Evolutionary conservation across 2,329 filamentous ascomycete genomes (phyloP), one percentile per base, ranked within the genome.

Genomic region (Calonectria ilicicola): DNA sequence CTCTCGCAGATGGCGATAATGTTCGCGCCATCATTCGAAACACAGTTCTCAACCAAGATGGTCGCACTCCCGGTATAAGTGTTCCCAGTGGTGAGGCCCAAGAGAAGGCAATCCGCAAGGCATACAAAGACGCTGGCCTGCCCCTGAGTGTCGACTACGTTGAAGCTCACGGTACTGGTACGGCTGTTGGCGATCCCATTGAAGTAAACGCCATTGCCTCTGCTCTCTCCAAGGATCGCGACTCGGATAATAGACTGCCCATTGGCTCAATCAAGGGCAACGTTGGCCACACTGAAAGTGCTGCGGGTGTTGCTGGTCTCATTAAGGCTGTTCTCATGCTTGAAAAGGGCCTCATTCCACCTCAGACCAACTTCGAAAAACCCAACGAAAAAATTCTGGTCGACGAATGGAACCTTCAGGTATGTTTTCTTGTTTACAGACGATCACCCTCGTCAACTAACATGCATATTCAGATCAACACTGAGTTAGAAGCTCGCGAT

Each of bases 121-220:
- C 82, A 0, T 86, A 87, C 65, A 67, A 67, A 0, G 73, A 74
- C 26, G 83, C 83, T 5, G 84, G 80, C 6, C 76, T 85, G 4
- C 77, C 81, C 27, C 75, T 78, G 0, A 27, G 80, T 27, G 78
- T 80, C n/a, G 79, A 80, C 46, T 86, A 83, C 65, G 80, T 86
- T 49, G 85, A 87, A 76, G 81, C 82, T 6, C 87, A 89, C 71
- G 87, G 86, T 4, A 89, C 87, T 0, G 87, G 86, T 5, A 89
- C 87, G 2, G 77, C 81, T 35, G 84, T 84, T 5, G 88, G 87
- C 2, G 87, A 89, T 72, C 85, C 86, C 0, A 82, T 84, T 21
- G 87, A 89, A 74, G 85, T 85, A 0, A 76, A 74, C 1, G 87
- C 85, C n/a, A 83, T 89, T 27, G 75, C 81, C n/a, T 73, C 75